phyloP scores from a whole-genome alignment of 1,284 basidiomycete genomes.

The Meripilus lineatus region DNA sequence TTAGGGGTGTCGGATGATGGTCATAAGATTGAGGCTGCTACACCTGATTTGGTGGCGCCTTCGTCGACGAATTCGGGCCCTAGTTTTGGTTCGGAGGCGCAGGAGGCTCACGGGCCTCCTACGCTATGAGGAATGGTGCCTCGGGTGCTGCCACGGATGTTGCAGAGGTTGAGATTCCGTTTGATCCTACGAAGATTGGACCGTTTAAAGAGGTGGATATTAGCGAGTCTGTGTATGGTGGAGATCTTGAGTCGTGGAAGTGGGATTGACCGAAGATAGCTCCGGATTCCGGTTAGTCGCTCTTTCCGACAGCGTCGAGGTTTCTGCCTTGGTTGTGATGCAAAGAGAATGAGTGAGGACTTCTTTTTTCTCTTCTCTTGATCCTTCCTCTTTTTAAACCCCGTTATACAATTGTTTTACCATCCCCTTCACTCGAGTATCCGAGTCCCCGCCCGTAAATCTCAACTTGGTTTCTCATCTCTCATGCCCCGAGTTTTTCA shows the following conservation, averaged over 20 bases:
- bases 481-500: constrained; percentile 8
- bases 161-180: constrained; percentile 22
- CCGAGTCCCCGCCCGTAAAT: too few species aligned
- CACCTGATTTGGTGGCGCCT: constrained; percentile 63
- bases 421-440: too few species aligned
- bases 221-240: constrained; percentile 68
- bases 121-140: not conserved
- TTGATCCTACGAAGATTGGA: constrained; percentile 40
- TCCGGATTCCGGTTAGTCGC: constrained; percentile 65
- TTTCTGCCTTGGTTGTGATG: too few species aligned
- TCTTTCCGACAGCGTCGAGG: constrained; percentile 25
- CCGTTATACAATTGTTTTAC: too few species aligned
- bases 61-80: constrained; percentile 75
- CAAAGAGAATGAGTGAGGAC: too few species aligned
- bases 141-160: constrained; percentile 16
- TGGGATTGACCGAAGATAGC: constrained; percentile 64
- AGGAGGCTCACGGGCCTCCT: constrained; percentile 36
- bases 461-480: too few species aligned
- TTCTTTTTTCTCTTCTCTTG: too few species aligned
- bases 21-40: constrained; percentile 49
- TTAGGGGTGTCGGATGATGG: constrained; percentile 54
- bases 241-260: constrained; percentile 55
- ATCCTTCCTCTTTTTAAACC: too few species aligned
- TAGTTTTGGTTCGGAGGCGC: constrained; percentile 56
- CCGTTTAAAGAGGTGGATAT: constrained; percentile 68